Evolutionary conservation across 1,284 basidiomycete species (phyloP).

Genomic region (Cutaneotrichosporon cyanovorans): DNA sequence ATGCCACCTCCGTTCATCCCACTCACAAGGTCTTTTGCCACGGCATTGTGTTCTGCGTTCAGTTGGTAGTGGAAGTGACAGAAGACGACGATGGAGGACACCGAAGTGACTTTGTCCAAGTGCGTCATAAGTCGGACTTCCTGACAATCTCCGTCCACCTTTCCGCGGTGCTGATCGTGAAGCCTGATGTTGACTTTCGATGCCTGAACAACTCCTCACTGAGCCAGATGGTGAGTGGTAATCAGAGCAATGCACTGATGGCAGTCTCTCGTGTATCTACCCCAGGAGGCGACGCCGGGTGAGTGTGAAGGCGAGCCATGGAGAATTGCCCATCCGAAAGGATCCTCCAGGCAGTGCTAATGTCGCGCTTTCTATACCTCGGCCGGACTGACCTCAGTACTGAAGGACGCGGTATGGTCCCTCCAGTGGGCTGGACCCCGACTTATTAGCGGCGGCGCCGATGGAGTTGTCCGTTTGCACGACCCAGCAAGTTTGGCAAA

Average conservation of each 20-base stretch:
- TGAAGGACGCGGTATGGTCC: constrained; percentile 36
- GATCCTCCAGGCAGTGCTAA: not conserved
- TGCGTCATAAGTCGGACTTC: not conserved
- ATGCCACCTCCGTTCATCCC: not conserved
- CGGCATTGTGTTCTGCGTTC: constrained; percentile 64
- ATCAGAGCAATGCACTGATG: constrained; percentile 1
- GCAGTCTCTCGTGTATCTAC: constrained; percentile 36
- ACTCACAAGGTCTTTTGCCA: constrained; percentile 80
- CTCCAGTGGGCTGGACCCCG: constrained; percentile 28
- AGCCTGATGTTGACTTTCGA: too few species aligned
- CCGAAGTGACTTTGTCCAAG: not conserved
- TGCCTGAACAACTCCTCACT: too few species aligned
- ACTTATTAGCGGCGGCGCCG: constrained; percentile 32
- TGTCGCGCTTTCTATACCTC: too few species aligned
- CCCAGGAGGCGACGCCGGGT: constrained; percentile 36
- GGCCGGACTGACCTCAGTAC: constrained; percentile 21
- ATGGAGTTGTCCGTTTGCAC: constrained; percentile 37
- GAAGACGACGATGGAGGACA: too few species aligned
- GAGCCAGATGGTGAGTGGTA: too few species aligned
- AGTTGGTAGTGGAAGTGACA: not conserved
- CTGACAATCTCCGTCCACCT: not conserved
- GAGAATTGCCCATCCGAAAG: not conserved
- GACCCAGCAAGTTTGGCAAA: constrained; percentile 52
- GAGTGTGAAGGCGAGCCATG: constrained; percentile 2
- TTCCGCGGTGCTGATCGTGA: constrained; percentile 11